phyloP scores from a whole-genome alignment of 352 stramenopile species.

The Pythium folliculosum region DNA sequence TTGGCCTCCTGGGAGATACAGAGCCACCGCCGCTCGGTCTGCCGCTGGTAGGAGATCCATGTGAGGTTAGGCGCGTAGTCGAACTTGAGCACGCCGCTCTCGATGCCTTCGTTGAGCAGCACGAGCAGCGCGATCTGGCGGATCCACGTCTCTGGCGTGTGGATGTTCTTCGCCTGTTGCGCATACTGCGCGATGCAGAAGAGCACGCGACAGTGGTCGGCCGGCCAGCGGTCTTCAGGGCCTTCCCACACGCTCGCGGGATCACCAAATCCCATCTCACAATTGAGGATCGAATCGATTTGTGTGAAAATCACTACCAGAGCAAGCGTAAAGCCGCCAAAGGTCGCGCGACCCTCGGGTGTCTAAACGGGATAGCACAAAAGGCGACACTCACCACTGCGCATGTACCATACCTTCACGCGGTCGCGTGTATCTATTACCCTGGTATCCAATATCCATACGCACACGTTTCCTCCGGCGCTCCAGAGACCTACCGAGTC shows the following conservation, averaged over 20 bases:
- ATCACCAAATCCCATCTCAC: background rate
- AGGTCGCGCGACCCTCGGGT: background rate
- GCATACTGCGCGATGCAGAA: constrained; percentile 96
- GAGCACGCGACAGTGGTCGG: constrained; percentile 95
- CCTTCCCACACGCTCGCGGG: constrained; percentile 51
- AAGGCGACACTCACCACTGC: background rate
- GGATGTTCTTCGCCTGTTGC: constrained; percentile 75
- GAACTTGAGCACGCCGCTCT: constrained; percentile 92
- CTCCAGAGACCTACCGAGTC: background rate
- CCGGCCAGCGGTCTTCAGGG: constrained; percentile 60
- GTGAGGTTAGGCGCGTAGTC: constrained; percentile 94
- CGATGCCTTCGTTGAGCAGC: constrained; percentile 96
- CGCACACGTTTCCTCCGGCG: background rate
- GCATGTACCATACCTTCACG: background rate
- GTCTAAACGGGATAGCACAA: too few relatives aligned
- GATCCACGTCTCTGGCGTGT: constrained; percentile 93
- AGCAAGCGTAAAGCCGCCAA: background rate
- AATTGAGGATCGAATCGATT: too few relatives aligned
- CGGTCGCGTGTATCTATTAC: constrained; percentile 2
- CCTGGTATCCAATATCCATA: constrained; percentile 3
- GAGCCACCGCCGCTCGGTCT: constrained; percentile 80
- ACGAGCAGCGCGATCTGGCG: constrained; percentile 94
- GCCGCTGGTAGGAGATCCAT: constrained; percentile 89
- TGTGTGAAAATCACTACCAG: too few relatives aligned
- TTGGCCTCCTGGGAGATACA: constrained; percentile 95